Evolutionary conservation across 306 rosid species (phyloP), one percentile per base, ranked within the genome.

Genomic region (Begonia peltatifolia): DNA sequence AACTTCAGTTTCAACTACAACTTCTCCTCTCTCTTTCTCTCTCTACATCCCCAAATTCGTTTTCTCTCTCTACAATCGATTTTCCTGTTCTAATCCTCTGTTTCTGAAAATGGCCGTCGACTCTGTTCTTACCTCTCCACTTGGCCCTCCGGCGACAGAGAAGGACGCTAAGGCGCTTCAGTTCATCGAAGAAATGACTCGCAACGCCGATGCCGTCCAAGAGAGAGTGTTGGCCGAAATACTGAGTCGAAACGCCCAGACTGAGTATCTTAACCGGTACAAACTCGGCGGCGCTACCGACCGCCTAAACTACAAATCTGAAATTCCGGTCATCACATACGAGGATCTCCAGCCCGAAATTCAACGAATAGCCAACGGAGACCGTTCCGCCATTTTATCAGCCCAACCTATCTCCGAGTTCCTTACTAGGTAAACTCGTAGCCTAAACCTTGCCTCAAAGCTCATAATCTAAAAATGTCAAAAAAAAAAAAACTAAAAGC

Each of bases 391-490:
- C 2, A 77, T 77, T 42, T 63, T 77, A 58, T 77, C 76, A 1
- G 62, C 84, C 23, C 84, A 77, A 47, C 84, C 84, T 13, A 73
- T 77, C 49, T 70, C 84, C 12, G 84, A 77, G 38, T 77, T 77
- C 35, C 79, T 77, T 61, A 77, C 84, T 13, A 77, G 80, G 80
- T 73, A 30, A 38, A 22, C 8, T 44, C 12, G 18, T 4, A 12
- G 6, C 6, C 36, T 43, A 10, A 22, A 35, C 14, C 9, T 7
- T 4, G 13, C 18, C 46, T 14, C 14, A 56, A 42, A 46, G 41
- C 5, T 35, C 16, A 41, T 2, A 38, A 2, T 41, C 15, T 30
- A 3, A 16, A 25, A 55, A 18, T 50, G 52, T 5, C 35, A 18
- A 5, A 14, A 14, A 9, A 8, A 15, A 30, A 11, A 3, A 15